Conservation (phyloP, 2,329 filamentous ascomycete species). For the Fonsecaea erecta region DNA sequence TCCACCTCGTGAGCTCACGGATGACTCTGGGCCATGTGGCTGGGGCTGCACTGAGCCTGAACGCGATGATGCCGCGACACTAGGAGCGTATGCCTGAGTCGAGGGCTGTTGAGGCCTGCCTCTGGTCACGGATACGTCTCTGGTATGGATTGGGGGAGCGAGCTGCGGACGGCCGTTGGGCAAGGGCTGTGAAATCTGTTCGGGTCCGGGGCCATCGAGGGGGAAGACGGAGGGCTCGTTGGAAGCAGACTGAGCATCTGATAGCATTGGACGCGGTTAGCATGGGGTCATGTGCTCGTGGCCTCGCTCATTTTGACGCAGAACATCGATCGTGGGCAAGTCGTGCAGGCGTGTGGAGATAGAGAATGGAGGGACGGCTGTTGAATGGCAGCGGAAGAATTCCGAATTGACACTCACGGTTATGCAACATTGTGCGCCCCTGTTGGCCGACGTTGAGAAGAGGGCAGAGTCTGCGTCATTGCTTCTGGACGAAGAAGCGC, state of each 20-base stretch:
- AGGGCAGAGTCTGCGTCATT: conserved; percentile 29
- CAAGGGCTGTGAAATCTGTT: conserved; percentile 28
- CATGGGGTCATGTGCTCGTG: conserved; percentile 13
- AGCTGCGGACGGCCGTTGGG: conserved; percentile 40
- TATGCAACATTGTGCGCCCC: conserved; percentile 37
- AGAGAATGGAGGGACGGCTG: not conserved
- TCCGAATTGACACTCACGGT: conserved; percentile 33
- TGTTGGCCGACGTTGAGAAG: conserved; percentile 26
- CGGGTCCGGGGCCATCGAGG: conserved; percentile 33
- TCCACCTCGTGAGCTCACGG: conserved; percentile 25
- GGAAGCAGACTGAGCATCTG: conserved; percentile 31
- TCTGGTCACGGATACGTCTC: conserved; percentile 51
- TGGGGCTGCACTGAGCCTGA: conserved; percentile 33
- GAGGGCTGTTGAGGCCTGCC: conserved; percentile 42
- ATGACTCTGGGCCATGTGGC: conserved; percentile 25
- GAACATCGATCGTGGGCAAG: not conserved
- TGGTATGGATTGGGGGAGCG: conserved; percentile 47
- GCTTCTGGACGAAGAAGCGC: conserved; percentile 17
- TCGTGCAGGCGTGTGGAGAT: conserved; percentile 5
- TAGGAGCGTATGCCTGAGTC: conserved; percentile 24
- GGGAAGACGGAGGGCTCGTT: conserved; percentile 24
- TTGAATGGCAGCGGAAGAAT: conserved; percentile 25
- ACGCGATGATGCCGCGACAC: conserved; percentile 28
- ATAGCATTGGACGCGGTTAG: conserved; percentile 28
- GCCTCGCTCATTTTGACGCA: conserved; percentile 14